Conservation (phyloP, 495 filamentous ascomycete species). For the Acidomyces sp. region DNA sequence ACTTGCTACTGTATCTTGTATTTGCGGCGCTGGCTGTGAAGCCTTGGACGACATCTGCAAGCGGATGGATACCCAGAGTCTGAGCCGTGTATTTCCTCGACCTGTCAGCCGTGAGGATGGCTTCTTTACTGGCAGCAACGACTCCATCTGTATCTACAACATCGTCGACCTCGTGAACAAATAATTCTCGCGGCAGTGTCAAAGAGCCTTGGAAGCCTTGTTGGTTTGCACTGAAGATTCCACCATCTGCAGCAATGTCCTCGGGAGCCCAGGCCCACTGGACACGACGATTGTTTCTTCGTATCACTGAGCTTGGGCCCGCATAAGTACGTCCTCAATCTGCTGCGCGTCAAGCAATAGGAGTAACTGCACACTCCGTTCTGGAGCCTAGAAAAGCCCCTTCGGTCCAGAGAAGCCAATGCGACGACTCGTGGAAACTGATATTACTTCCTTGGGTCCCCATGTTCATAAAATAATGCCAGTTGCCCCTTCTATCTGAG, state of each 20-base stretch:
- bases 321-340: conserved; percentile 36
- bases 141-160: conserved; percentile 24
- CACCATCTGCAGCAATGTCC: conserved; percentile 23
- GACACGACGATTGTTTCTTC: conserved; percentile 33
- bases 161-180: conserved; percentile 27
- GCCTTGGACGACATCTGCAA: conserved; percentile 30
- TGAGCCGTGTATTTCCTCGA: conserved; percentile 29
- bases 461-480: conserved; percentile 38
- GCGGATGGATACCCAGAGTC: conserved; percentile 30
- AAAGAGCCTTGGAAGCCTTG: conserved; percentile 35
- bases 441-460: conserved; percentile 32
- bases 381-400: conserved; percentile 25
- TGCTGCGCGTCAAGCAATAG: conserved; percentile 28
- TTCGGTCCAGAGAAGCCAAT: conserved; percentile 35
- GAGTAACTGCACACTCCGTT: conserved; percentile 31
- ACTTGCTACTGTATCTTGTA: background rate
- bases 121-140: conserved; percentile 21
- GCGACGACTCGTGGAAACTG: conserved; percentile 21
- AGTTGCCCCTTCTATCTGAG: conserved; percentile 26
- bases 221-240: conserved; percentile 26
- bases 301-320: conserved; percentile 31
- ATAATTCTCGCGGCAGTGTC: conserved; percentile 33
- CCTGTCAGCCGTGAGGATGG: conserved; percentile 15
- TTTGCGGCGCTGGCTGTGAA: conserved; percentile 17
- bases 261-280: conserved; percentile 34